phyloP scores from a whole-genome alignment of 106 monocot species.

The Xerophyta viscosa region DNA sequence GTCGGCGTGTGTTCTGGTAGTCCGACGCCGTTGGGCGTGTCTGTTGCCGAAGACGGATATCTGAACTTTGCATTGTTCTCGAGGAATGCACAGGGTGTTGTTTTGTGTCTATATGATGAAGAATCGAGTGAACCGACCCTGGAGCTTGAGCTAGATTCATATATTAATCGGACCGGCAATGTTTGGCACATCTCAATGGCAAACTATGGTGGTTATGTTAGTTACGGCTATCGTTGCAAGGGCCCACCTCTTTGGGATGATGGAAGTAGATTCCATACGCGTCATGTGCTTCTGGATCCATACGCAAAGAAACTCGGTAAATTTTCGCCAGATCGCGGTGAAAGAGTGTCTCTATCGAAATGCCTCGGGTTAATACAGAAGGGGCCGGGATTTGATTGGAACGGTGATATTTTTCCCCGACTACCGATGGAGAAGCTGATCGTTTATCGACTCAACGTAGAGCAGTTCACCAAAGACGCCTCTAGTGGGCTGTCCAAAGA shows the following conservation, averaged over 20 bases:
- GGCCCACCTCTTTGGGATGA: conserved; percentile 26
- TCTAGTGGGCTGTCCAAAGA: conserved; percentile 40
- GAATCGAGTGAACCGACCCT: conserved; percentile 26
- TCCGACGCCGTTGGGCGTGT: conserved; percentile 65
- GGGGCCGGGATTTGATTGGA: conserved; percentile 61
- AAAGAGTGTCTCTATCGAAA: conserved; percentile 26
- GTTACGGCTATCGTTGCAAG: conserved; percentile 68
- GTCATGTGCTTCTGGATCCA: conserved; percentile 66
- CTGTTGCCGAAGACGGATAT: conserved; percentile 35
- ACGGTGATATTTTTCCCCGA: conserved; percentile 33
- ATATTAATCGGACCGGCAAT: conserved; percentile 69
- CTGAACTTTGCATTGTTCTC: conserved; percentile 72
- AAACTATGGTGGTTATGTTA: conserved; percentile 21
- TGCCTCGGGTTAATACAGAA: conserved; percentile 36
- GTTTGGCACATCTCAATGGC: conserved; percentile 66
- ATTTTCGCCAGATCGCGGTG: conserved; percentile 24
- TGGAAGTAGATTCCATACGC: conserved; percentile 29
- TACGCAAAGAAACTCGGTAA: conserved; percentile 54
- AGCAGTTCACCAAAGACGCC: conserved; percentile 42
- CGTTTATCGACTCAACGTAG: conserved; percentile 75
- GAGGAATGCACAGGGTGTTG: conserved; percentile 61
- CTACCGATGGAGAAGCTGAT: conserved; percentile 73
- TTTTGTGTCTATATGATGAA: conserved; percentile 54
- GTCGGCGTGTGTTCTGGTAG: conserved; percentile 52
- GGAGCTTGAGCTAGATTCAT: conserved; percentile 75